phyloP scores from a whole-genome alignment of 805 yeast genomes.

The Ogataea methanolica region DNA sequence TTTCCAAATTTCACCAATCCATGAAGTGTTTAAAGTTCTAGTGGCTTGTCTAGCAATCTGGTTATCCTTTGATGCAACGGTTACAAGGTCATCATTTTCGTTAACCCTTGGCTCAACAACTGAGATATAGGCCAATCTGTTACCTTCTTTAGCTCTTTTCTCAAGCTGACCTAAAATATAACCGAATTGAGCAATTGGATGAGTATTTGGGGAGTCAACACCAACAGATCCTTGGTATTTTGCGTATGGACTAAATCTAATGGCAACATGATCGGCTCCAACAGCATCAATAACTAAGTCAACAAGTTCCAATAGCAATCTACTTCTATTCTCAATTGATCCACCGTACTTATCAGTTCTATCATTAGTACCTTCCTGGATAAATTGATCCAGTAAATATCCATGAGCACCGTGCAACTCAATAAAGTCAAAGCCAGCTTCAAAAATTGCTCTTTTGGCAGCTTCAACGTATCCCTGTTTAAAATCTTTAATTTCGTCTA shows the following conservation, averaged over 20 bases:
- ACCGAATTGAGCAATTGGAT: constrained; percentile 33
- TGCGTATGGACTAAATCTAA: constrained; percentile 47
- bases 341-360: constrained; percentile 43
- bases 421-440: constrained; percentile 36
- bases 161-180: constrained; percentile 38
- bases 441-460: constrained; percentile 33
- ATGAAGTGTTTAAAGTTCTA: constrained; percentile 7
- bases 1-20: constrained; percentile 31
- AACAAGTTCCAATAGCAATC: constrained; percentile 41
- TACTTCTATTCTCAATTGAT: constrained; percentile 38
- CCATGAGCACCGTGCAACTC: constrained; percentile 40
- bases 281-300: constrained; percentile 45
- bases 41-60: constrained; percentile 4
- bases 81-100: background rate
- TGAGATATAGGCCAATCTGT: constrained; percentile 23
- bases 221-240: constrained; percentile 38
- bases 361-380: constrained; percentile 28
- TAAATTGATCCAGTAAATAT: constrained; percentile 34
- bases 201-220: constrained; percentile 27
- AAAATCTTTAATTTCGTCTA: constrained; percentile 36
- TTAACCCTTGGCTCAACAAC: constrained; percentile 28
- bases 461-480: constrained; percentile 39
- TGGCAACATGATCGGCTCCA: constrained; percentile 45
- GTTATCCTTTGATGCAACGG: constrained; percentile 29
- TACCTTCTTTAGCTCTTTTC: constrained; percentile 30